Evolutionary conservation across 106 monocot genomes (phyloP).

Genomic region (Iris macrosiphon): DNA sequence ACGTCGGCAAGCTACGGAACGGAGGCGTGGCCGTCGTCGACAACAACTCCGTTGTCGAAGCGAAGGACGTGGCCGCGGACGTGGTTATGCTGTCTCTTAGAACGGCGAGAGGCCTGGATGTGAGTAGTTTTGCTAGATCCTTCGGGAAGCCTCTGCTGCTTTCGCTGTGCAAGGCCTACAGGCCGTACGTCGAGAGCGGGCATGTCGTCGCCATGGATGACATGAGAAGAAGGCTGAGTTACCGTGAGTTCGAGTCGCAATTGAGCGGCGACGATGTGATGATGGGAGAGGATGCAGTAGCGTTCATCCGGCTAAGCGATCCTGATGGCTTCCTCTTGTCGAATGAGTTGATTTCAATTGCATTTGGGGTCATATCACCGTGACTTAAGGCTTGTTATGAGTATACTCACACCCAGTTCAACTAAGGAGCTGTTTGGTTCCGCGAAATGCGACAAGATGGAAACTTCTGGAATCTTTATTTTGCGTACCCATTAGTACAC

Average conservation of each 20-base stretch:
- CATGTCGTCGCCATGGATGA: slow-evolving; percentile 61
- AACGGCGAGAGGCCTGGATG: slow-evolving; percentile 77
- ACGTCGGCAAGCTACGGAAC: slow-evolving; percentile 53
- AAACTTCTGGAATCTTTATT: too few relatives aligned
- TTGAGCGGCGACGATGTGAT: not conserved
- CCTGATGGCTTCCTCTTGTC: slow-evolving; percentile 94
- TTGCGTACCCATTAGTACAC: too few relatives aligned
- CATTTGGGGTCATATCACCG: slow-evolving; percentile 70
- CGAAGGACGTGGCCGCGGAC: slow-evolving; percentile 80
- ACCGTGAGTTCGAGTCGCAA: slow-evolving; percentile 19
- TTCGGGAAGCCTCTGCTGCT: slow-evolving; percentile 36
- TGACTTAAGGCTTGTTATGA: too few relatives aligned
- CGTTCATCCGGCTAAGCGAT: slow-evolving; percentile 67
- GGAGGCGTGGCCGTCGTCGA: not conserved
- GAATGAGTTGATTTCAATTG: slow-evolving; percentile 84
- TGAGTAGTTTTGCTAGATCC: slow-evolving; percentile 27
- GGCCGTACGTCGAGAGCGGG: slow-evolving; percentile 50
- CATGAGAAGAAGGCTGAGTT: slow-evolving; percentile 17
- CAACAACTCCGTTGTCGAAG: slow-evolving; percentile 1
- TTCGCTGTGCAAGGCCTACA: slow-evolving; percentile 42
- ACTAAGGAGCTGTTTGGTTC: too few relatives aligned
- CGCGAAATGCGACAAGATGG: too few relatives aligned
- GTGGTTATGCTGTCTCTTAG: slow-evolving; percentile 91
- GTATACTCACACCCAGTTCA: not conserved
- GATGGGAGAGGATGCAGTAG: slow-evolving; percentile 5